Base-by-base conservation (phyloP, 345 rosid genomes). In the Eucalyptus marginata region DNA sequence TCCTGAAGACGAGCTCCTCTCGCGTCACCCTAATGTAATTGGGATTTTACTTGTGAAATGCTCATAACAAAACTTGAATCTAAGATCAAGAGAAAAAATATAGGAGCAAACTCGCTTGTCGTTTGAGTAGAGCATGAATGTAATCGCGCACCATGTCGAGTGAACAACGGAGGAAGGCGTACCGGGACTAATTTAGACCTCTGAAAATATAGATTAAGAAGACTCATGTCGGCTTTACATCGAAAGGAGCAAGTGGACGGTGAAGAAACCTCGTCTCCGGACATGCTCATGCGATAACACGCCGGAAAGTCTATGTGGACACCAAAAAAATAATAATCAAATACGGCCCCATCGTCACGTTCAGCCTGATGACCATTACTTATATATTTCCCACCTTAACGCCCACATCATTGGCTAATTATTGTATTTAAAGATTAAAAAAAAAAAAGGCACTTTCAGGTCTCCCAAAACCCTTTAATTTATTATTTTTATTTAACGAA, bases 1-100 rank as follows among this genome's bases (percentile, higher is more conserved):
- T 36, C 83, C 0, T 22, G 0, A 20, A 20, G 24, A 36, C 2
- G 27, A 22, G 2, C 25, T 17, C 44, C 3, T 20, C 46, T 3
- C 43, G 3, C 1, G 11, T 16, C 25, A 3, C 4, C 25, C 8
- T 3, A 10, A 17, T 18, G 1, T 7, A 4, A 3, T 36, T 3
- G 1, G 13, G 25, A 10, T 3, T 9, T 10, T 20, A 33, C 24
- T 36, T 8, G 7, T 10, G 25, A 76, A 76, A 24, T 36, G 27
- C 83, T 76, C 46, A 7, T 10, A 20, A 36, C 8, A 5, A 36
- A 6, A 22, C 2, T 36, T 7, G 27, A 36, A 20, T 22, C 46
- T 24, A 18, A 36, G 8, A 71, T 36, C 25, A 12, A 4, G 18
- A 76, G 7, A 7, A 40, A 76, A 40, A 20, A 11, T 36, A 40